Percentiles rank a stretch among this genome's conserved stretches.
Conservation (phyloP, 164 flowering plant species). For the Annona cherimola region DNA sequence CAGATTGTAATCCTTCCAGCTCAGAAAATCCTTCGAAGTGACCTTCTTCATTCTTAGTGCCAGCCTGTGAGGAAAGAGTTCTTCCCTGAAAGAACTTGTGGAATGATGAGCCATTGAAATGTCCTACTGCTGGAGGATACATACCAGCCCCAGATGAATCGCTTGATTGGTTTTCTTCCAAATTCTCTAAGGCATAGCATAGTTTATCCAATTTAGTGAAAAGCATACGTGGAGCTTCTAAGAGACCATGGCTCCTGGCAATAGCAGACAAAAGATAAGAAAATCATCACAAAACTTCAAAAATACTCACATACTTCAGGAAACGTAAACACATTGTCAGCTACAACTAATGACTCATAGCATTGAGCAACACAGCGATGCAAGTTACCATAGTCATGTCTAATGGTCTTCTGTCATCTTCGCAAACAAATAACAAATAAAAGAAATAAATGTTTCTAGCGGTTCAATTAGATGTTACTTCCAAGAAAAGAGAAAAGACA, state of each 20-base stretch:
- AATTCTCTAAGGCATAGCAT: conserved; percentile 13
- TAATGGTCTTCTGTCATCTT: neutral
- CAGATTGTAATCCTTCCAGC: conserved; percentile 28
- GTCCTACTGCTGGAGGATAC: conserved; percentile 9
- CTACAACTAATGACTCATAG: neutral
- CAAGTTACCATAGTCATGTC: neutral
- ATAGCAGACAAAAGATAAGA: neutral
- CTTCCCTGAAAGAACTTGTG: conserved; percentile 16
- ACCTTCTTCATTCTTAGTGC: conserved; percentile 49
- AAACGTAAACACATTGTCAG: neutral
- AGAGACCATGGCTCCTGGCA: conserved; percentile 18
- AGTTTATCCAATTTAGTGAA: conserved; percentile 18
- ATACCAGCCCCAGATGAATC: conserved; percentile 4
- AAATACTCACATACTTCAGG: neutral
- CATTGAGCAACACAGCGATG: neutral
- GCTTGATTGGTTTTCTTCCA: conserved; percentile 6
- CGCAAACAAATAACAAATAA: neutral
- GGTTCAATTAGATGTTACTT: neutral
- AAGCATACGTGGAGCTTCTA: conserved; percentile 20
- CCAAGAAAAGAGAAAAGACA: neutral
- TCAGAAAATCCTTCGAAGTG: conserved; percentile 68
- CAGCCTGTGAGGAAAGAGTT: conserved; percentile 54
- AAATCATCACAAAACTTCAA: neutral
- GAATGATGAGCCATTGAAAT: conserved; percentile 10
- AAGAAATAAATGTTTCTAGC: neutral